Base-by-base conservation (phyloP, 352 stramenopile genomes). In the Pythium brassicae region DNA sequence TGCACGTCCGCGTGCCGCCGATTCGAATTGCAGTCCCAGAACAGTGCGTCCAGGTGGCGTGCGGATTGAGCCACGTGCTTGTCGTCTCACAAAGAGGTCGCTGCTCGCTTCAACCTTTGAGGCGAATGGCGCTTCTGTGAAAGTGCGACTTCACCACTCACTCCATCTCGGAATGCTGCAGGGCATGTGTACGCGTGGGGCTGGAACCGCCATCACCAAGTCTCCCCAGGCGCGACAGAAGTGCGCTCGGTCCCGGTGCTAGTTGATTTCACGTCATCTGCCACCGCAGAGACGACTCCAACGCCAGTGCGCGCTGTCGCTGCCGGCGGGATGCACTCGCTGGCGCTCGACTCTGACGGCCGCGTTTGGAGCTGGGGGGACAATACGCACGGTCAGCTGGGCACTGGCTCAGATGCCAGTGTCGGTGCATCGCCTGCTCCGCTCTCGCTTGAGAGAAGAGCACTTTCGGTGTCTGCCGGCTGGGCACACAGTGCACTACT, bases 301-400 rank as follows among this genome's bases (percentile, higher is more conserved):
- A 23, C 65, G 7, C 22, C 34, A 0, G 58, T 78, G 48, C 42
- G 40, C 26, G 15, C 57, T 0, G 46, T 90, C 14, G 72, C 76
- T 34, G 79, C 69, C 10, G 83, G 83, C 17, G 80, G 69, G 11
- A 77, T 55, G 62, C 81, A 94, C 56, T 90, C 84, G 44, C 27
- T 92, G 6, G 78, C 75, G 10, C 37, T 89, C 44, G 72, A 83
- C 50, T 22, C 44, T 11, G 23, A 39, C 25, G 68, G 71, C 2
- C 50, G 55, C 0, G 58, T 76, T 11, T 94, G 74, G 73, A 76
- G 73, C 29, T 94, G 84, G 84, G 83, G 84, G 8, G 59, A 74
- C 45, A 91, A 91, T 55, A 49, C 47, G 7, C 66, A 83, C 20
- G 82, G 82, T 1, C 79, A 94, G 44, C 60, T 90, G 14, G 82